Evolutionary conservation across 116 monocot genomes (phyloP).

Genomic region (Posidonia oceanica): DNA sequence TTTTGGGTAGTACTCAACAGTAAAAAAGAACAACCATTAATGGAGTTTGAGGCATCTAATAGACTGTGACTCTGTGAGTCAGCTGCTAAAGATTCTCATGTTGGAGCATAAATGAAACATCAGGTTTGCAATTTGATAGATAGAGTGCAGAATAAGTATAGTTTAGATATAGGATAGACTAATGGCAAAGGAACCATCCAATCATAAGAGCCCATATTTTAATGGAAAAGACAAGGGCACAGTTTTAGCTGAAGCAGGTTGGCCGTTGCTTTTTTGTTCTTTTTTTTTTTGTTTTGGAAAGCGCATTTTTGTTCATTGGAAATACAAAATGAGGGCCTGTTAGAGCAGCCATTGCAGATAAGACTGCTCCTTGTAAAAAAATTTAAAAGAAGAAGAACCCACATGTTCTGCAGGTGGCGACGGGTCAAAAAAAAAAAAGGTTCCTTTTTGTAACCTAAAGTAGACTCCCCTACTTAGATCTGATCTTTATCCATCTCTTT

Average conservation of each 20-base stretch:
- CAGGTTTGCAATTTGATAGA: too few relatives aligned
- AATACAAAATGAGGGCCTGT: conserved; percentile 3
- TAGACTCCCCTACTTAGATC: neutral
- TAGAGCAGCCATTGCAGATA: conserved; percentile 12
- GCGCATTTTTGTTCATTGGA: neutral
- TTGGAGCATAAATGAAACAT: too few relatives aligned
- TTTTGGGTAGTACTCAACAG: neutral
- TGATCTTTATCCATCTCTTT: neutral
- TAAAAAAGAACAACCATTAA: neutral
- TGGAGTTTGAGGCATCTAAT: neutral
- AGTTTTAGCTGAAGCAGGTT: too few relatives aligned
- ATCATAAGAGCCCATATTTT: conserved; percentile 6
- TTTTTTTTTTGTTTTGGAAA: too few relatives aligned
- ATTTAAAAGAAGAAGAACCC: neutral
- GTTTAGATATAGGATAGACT: neutral
- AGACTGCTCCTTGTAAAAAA: neutral
- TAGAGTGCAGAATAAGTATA: too few relatives aligned
- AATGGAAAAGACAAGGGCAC: neutral
- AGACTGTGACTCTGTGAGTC: neutral
- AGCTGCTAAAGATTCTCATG: too few relatives aligned
- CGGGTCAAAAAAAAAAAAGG: neutral
- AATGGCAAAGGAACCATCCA: conserved; percentile 7
- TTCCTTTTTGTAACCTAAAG: neutral
- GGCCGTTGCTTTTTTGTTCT: too few relatives aligned
- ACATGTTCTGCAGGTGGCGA: neutral